Base-by-base conservation (phyloP, 768 basidiomycete species). In the Gautieria morchelliformis region DNA sequence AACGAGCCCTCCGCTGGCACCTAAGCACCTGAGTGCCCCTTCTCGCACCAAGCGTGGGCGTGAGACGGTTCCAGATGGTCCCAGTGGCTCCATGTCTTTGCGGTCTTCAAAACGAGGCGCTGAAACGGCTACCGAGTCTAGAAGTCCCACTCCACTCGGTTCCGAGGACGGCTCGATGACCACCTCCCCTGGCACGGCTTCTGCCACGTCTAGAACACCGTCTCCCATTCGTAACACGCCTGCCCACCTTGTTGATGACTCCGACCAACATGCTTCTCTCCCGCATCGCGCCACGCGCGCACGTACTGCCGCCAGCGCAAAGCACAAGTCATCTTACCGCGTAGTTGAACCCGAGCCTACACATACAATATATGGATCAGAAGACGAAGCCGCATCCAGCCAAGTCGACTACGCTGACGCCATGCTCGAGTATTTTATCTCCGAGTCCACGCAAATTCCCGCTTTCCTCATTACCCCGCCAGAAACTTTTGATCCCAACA, bases 371-470 rank as follows among this genome's bases (percentile, higher is more conserved):
- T 49, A 57, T 33, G 19, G 20, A 30, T 57, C 44, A 32, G 53
- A 55, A 24, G 55, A 47, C 10, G 54, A 55, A 17, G n/a, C 20
- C 10, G 54, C 35, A 6, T 22, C 12, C 20, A 52, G 24, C 24
- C 53, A 50, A 15, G 15, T 41, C 24, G 55, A 53, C n/a, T 97
- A 98, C 66, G 92, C 87, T 37, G 94, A 98, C 71, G 89, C 93
- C 68, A 93, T 99, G 59, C 78, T 99, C 63, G 95, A 97, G 73
- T 98, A 96, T 73, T 99, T 98, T 70, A 93, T 99, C 63, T 95
- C 95, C 46, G 96, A 99, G 71, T 89, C 93, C 41, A 87, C 89
- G 60, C 88, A 92, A 66, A 84, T 94, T 32, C 96, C 96, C 9
- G 78, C 81, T 22, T 75, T 96, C 58, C 84, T 99, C 63, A 84